Evolutionary conservation across 129 eudicot species (phyloP).

Genomic region (Silybum marianum): DNA sequence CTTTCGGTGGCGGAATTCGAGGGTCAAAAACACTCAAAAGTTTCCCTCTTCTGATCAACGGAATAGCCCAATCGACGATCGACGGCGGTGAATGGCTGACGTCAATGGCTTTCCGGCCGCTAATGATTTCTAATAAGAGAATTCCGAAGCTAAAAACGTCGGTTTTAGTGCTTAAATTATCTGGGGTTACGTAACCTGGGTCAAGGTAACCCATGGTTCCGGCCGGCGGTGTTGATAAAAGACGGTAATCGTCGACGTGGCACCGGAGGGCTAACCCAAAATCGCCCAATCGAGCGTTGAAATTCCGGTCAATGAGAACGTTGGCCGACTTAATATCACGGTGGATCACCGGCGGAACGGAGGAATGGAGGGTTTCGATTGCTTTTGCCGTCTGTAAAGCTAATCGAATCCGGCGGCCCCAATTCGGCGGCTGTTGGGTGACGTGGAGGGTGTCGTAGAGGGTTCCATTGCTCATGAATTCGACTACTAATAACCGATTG

Average conservation of each 20-base stretch:
- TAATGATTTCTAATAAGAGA: constrained; percentile 73
- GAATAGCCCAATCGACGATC: constrained; percentile 94
- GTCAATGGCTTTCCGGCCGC: constrained; percentile 90
- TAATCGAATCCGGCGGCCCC: constrained; percentile 68
- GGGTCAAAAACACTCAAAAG: constrained; percentile 61
- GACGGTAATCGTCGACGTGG: constrained; percentile 58
- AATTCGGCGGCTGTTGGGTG: constrained; percentile 54
- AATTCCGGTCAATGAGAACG: constrained; percentile 64
- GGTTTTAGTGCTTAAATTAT: constrained; percentile 84
- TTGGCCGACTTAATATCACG: constrained; percentile 90
- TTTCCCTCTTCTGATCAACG: constrained; percentile 75
- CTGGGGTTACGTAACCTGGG: constrained; percentile 87
- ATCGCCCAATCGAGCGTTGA: constrained; percentile 84
- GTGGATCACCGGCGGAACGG: constrained; percentile 77
- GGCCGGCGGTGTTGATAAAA: constrained; percentile 88
- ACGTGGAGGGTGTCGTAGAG: constrained; percentile 66
- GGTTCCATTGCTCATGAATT: constrained; percentile 84
- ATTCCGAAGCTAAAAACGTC: constrained; percentile 94
- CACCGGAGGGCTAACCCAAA: constrained; percentile 81
- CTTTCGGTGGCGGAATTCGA: constrained; percentile 65
- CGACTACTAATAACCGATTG: constrained; percentile 69
- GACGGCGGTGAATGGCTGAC: constrained; percentile 86
- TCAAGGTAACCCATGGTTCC: constrained; percentile 97
- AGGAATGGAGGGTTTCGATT: constrained; percentile 68
- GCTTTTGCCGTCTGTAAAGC: constrained; percentile 82